These are phyloP conservation scores for Arachis stenosperma DNA, from an alignment of 306 rosid genomes.

Conservation along the genomic window DNA sequence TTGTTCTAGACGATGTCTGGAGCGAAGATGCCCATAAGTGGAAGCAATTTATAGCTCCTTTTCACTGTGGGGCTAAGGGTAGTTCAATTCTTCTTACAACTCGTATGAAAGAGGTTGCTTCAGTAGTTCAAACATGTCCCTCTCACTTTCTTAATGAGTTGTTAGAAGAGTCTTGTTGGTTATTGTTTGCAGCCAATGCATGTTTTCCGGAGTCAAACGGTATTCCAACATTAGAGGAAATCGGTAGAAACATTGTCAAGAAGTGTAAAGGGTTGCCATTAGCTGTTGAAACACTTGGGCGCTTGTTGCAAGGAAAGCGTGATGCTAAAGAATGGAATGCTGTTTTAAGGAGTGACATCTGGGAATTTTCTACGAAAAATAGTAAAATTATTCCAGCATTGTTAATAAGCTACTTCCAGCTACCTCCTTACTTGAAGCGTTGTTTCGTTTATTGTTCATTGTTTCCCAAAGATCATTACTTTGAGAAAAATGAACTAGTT, in stretches of 20 bases:
- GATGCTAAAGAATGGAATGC: conserved; percentile 1
- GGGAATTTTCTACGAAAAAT: conserved; percentile 9
- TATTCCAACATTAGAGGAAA: neutral
- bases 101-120: neutral
- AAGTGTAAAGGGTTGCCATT: conserved; percentile 51
- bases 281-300: conserved; percentile 39
- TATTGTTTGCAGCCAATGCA: neutral
- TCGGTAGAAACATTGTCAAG: neutral
- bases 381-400: conserved; percentile 20
- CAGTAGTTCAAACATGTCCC: neutral
- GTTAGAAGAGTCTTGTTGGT: neutral
- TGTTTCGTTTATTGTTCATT: conserved; percentile 53
- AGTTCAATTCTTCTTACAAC: conserved; percentile 5
- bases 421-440: conserved; percentile 38
- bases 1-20: conserved; percentile 28
- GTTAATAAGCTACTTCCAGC: conserved; percentile 44
- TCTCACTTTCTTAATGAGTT: neutral
- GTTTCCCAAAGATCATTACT: conserved; percentile 35
- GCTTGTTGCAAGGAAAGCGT: conserved; percentile 17
- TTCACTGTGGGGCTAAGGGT: neutral
- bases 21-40: neutral
- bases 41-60: neutral
- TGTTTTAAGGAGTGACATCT: conserved; percentile 6
- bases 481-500: conserved; percentile 20
- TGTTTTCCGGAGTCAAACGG: neutral